Conservation (phyloP, 192 early-diverging fungal genomes). For the Rhizophagus clarus region DNA sequence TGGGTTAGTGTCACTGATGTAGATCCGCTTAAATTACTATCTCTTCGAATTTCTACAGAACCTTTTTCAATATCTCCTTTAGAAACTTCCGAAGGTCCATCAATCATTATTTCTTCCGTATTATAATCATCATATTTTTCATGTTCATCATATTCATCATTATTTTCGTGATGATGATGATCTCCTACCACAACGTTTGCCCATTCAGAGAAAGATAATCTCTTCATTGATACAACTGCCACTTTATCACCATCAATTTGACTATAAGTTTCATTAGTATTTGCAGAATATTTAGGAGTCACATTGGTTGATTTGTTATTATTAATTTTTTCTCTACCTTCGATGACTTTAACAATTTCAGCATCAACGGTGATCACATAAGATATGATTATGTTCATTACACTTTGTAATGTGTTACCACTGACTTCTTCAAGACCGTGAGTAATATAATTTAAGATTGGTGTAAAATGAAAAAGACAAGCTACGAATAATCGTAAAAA, state of each 20-base stretch:
- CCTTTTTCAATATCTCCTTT: not conserved
- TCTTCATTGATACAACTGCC: no score
- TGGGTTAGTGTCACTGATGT: not conserved
- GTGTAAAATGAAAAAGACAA: not conserved
- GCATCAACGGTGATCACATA: no score
- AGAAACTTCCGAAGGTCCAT: no score
- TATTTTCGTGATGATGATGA: not conserved
- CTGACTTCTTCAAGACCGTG: not conserved
- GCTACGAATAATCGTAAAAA: slow-evolving; percentile 10
- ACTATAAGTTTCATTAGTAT: no score
- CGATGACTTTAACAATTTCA: no score
- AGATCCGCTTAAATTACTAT: not conserved
- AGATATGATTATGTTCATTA: not conserved
- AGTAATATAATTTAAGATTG: no score
- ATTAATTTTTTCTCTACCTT: no score
- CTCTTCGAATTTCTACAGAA: not conserved
- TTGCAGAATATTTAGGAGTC: no score
- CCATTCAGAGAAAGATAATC: no score
- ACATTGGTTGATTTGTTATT: no score
- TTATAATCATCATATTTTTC: no score
- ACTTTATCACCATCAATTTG: not conserved
- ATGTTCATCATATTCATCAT: not conserved
- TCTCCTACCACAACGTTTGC: not conserved
- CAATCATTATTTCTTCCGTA: not conserved
- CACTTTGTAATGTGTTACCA: not conserved